phyloP scores from a whole-genome alignment of 768 basidiomycete genomes.

The Multifurca ochricompacta region DNA sequence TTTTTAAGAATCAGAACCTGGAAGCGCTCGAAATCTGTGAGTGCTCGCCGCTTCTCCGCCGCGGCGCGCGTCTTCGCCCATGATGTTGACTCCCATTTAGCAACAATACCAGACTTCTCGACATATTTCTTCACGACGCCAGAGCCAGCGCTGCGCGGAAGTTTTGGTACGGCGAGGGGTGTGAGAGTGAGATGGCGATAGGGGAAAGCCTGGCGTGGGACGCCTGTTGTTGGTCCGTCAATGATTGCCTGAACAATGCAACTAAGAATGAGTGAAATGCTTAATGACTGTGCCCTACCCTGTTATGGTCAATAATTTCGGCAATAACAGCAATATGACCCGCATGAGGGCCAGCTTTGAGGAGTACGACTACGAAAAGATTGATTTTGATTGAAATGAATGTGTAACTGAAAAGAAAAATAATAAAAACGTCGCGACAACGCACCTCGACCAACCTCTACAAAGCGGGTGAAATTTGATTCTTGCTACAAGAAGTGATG shows the following conservation, averaged over 20 bases:
- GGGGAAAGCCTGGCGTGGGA: slow-evolving; percentile 86
- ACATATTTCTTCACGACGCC: slow-evolving; percentile 77
- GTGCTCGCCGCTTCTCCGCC: slow-evolving; percentile 58
- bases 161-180: slow-evolving; percentile 67
- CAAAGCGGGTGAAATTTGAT: slow-evolving; percentile 93
- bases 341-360: slow-evolving; percentile 76
- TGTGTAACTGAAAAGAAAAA: no score
- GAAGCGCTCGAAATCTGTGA: slow-evolving; percentile 92
- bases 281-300: slow-evolving; percentile 44
- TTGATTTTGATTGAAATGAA: no score
- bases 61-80: slow-evolving; percentile 89
- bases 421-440: no score
- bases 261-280: not conserved
- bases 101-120: slow-evolving; percentile 75
- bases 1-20: slow-evolving; percentile 84
- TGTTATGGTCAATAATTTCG: slow-evolving; percentile 99
- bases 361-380: slow-evolving; percentile 89
- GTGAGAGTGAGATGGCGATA: slow-evolving; percentile 93
- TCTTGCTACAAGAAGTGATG: slow-evolving; percentile 16
- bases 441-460: slow-evolving; percentile 94
- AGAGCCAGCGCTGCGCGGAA: slow-evolving; percentile 83
- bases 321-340: slow-evolving; percentile 93
- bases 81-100: slow-evolving; percentile 81
- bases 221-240: slow-evolving; percentile 86
- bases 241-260: slow-evolving; percentile 67